These are phyloP conservation scores for Boechera stricta DNA, from an alignment of 345 rosid species.

Conservation along the genomic window DNA sequence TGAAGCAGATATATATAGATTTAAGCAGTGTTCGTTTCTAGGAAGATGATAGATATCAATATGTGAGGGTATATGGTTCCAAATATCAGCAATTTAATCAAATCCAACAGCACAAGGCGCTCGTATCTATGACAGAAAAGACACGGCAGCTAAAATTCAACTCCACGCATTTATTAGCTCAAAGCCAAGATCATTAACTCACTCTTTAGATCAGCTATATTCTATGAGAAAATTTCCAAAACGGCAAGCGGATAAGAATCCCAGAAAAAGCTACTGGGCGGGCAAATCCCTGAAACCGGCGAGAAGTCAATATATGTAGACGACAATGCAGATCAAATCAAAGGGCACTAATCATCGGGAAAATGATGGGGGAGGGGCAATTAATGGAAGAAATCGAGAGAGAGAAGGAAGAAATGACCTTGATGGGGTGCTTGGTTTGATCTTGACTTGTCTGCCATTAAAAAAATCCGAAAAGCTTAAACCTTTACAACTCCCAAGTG, in stretches of 20 bases:
- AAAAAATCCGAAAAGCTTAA: conserved; percentile 27
- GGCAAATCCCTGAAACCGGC: conserved; percentile 28
- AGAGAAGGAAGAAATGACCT: conserved; percentile 13
- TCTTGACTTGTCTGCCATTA: conserved; percentile 37
- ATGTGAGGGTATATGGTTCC: not conserved
- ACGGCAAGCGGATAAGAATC: conserved; percentile 31
- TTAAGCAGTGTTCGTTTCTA: not conserved
- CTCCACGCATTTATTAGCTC: conserved; percentile 19
- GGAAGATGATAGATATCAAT: conserved; percentile 22
- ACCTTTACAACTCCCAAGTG: conserved; percentile 13
- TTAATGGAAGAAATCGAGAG: not conserved
- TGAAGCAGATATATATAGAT: conserved; percentile 13
- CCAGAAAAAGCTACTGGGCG: not conserved
- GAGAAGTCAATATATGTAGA: conserved; percentile 40
- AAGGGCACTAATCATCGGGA: not conserved
- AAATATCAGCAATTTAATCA: not conserved
- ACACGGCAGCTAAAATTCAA: conserved; percentile 18
- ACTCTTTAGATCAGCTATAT: conserved; percentile 18
- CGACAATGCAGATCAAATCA: conserved; percentile 22
- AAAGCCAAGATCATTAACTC: conserved; percentile 34
- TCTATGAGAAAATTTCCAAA: conserved; percentile 9
- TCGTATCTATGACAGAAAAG: conserved; percentile 30
- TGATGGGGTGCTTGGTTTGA: conserved; percentile 8
- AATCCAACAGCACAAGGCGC: conserved; percentile 13
- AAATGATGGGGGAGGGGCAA: not conserved